Evolutionary conservation across 257 asterid species (phyloP), one percentile per base, ranked within the genome.

Genomic region (Solanum neorickii): DNA sequence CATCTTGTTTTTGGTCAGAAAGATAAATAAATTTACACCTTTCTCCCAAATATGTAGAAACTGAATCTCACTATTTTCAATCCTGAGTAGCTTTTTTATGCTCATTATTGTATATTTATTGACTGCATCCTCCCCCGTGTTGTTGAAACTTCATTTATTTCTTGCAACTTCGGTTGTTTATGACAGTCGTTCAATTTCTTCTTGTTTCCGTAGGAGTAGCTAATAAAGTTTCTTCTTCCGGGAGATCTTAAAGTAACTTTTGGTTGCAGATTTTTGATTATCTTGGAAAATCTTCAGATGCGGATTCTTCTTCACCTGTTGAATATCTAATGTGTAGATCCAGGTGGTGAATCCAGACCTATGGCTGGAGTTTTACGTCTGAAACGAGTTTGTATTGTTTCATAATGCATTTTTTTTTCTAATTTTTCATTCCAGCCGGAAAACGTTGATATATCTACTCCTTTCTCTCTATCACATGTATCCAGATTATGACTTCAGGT

Each of bases 401-500:
- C 83, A 52, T 90, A 70, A 86, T 90, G 90, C 56, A 86, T 83
- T 82, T 83, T 82, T 80, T 77, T 49, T 59, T 70, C 68, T 75
- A 42, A 52, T 37, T 85, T 66, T 35, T 82, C 41, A 12, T 87
- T 93, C 88, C 98, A 96, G 99, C 93, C 98, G 98, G 90, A 96
- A 93, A 94, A 95, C 99, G 20, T 78, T 96, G 96, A 93, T 95
- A 87, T 97, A 94, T 91, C 94, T 97, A 89, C 98, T 97, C 87
- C 99, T 96, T 83, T 91, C 97, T 86, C 99, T 96, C 88, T 91
- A 94, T 90, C 99, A 95, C 90, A 94, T 94, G 93, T 97, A 94
- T 89, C 99, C 98, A 2, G 99, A 97, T 89, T 94, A 94, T 44
- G 98, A 93, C 92, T 97, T 97, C 99, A 97, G 99, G 99, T 97